These are phyloP conservation scores for Hippophae rhamnoides DNA, from an alignment of 306 rosid species.

Conservation along the genomic window DNA sequence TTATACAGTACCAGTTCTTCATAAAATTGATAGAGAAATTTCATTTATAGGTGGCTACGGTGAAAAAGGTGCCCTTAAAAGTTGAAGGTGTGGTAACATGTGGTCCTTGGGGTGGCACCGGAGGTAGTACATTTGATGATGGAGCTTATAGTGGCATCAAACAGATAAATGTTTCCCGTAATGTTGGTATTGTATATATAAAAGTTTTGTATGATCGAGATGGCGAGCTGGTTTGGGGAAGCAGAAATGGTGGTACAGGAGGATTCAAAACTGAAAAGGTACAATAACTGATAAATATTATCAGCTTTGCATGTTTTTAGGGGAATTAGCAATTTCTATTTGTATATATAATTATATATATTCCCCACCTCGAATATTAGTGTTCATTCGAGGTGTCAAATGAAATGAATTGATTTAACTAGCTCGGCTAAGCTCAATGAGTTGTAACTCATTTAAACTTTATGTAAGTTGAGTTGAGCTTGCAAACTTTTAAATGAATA, in stretches of 20 bases:
- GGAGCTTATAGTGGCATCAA: slow-evolving; percentile 55
- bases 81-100: slow-evolving; percentile 49
- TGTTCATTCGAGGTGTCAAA: too few relatives aligned
- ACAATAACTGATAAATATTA: neutral
- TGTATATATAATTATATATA: too few relatives aligned
- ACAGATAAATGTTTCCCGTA: slow-evolving; percentile 66
- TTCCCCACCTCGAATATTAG: too few relatives aligned
- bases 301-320: neutral
- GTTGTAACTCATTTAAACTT: too few relatives aligned
- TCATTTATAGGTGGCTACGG: neutral
- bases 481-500: too few relatives aligned
- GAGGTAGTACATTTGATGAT: slow-evolving; percentile 64
- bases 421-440: too few relatives aligned
- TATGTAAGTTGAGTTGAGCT: too few relatives aligned
- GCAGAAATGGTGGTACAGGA: slow-evolving; percentile 69
- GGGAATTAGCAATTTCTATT: too few relatives aligned
- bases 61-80: slow-evolving; percentile 29
- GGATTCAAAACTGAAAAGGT: slow-evolving; percentile 83
- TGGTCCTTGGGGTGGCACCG: slow-evolving; percentile 87
- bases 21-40: too few relatives aligned
- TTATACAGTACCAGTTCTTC: too few relatives aligned
- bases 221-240: slow-evolving; percentile 62
- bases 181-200: slow-evolving; percentile 63
- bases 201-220: slow-evolving; percentile 57
- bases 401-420: too few relatives aligned